These are phyloP conservation scores for Calonectria leucothoes DNA, from an alignment of 2,329 filamentous ascomycete species.

Conservation along the genomic window DNA sequence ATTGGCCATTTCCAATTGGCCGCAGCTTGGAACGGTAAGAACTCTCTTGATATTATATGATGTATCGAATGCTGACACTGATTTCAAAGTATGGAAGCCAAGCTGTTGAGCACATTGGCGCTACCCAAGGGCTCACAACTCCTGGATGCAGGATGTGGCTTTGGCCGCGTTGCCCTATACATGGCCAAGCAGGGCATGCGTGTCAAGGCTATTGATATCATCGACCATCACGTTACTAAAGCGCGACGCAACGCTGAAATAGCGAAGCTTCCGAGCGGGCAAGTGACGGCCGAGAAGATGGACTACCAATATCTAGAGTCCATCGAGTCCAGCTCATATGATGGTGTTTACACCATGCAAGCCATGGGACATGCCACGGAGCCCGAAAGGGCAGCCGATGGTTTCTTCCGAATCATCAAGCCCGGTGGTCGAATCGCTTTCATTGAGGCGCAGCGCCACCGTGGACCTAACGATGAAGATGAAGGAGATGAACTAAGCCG, in stretches of 20 bases:
- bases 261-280: slow-evolving; percentile 46
- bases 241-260: slow-evolving; percentile 54
- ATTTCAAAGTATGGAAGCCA: slow-evolving; percentile 60
- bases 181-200: slow-evolving; percentile 56
- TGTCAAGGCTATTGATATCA: slow-evolving; percentile 61
- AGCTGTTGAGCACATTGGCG: slow-evolving; percentile 52
- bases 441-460: slow-evolving; percentile 59
- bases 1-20: slow-evolving; percentile 61
- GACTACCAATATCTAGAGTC: slow-evolving; percentile 64
- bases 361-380: slow-evolving; percentile 66
- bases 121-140: slow-evolving; percentile 55
- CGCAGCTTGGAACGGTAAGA: slow-evolving; percentile 43
- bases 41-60: too few relatives aligned
- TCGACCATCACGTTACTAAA: slow-evolving; percentile 58
- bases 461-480: slow-evolving; percentile 40
- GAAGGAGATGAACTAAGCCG: slow-evolving; percentile 33
- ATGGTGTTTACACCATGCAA: slow-evolving; percentile 68
- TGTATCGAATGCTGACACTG: background rate
- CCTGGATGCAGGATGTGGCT: slow-evolving; percentile 64
- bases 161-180: slow-evolving; percentile 60
- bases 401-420: slow-evolving; percentile 59
- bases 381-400: slow-evolving; percentile 53
- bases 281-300: slow-evolving; percentile 53
- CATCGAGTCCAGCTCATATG: slow-evolving; percentile 52
- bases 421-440: slow-evolving; percentile 60